Evolutionary conservation across 1,139 yeast genomes (phyloP), one percentile per base, ranked within the genome.

Genomic region (Kurtzmaniella quercitrusa): DNA sequence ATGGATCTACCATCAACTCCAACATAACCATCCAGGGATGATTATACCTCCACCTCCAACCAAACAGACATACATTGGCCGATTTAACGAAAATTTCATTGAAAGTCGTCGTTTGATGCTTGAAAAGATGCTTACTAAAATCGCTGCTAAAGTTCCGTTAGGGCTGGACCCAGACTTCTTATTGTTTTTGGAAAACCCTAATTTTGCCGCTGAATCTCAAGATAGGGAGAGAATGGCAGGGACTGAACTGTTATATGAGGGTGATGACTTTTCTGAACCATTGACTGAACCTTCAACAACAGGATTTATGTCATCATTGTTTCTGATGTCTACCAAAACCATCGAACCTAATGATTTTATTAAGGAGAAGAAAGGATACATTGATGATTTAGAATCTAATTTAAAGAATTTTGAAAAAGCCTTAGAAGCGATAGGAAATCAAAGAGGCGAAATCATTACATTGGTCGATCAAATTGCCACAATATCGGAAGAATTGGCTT

Each of bases 41-140:
- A 85, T 94, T 37, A 83, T 94, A 23, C 98, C 98, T 1, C 96
- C 98, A 0, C 98, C 98, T 10, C 98, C 99, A 1, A 88, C 89
- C 34, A 94, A 94, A 58, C 98, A 93, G 62, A 87, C 89, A 0
- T 71, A 70, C 43, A 85, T 91, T 46, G 97, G 96, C 3, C 73
- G 95, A 50, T 85, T 85, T 64, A 88, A 89, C 56, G 91, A 87
- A 52, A 90, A 83, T 55, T 90, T 93, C 57, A 82, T 93, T 43
- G 98, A 91, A 59, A 81, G 81, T 51, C 78, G 98, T 62, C 72
- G 98, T 47, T 68, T 82, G 36, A 89, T 94, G n/a, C 71, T 93
- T 60, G 97, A 91, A 58, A 81, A 77, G 51, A 94, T 93, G 99
- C 73, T 93, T 48, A 68, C 62, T 45, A 85, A 85, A 57, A 84